phyloP scores from a whole-genome alignment of 2,329 filamentous ascomycete genomes.

The Arthrobotrys sinensis region DNA sequence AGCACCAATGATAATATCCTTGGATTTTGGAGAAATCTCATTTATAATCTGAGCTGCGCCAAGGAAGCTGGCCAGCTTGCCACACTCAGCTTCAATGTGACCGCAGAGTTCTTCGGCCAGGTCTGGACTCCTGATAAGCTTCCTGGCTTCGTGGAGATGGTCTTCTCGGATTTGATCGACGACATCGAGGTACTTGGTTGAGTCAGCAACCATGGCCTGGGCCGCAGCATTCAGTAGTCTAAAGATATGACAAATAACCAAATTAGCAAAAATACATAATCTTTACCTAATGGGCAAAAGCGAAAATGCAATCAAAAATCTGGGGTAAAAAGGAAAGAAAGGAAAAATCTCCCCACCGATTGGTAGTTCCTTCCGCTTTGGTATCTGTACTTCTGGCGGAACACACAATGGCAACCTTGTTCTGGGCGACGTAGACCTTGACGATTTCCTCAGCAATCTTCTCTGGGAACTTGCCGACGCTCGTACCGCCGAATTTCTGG shows the following conservation, averaged over 20 bases:
- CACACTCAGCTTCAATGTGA: constrained; percentile 84
- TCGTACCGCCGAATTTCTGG: constrained; percentile 96
- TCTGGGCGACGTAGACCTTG: constrained; percentile 76
- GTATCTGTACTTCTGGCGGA: constrained; percentile 94
- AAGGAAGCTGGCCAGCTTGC: constrained; percentile 82
- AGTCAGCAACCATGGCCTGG: constrained; percentile 70
- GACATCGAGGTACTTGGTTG: constrained; percentile 70
- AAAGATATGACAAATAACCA: constrained; percentile 47
- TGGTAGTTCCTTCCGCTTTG: constrained; percentile 95
- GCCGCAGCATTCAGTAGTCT: constrained; percentile 71
- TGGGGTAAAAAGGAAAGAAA: neutral
- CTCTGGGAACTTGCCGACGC: constrained; percentile 91
- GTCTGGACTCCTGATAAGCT: constrained; percentile 74
- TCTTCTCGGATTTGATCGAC: constrained; percentile 86
- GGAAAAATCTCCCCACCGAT: constrained; percentile 76
- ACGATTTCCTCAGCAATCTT: constrained; percentile 80
- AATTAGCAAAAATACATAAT: constrained; percentile 20
- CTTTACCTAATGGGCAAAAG: constrained; percentile 29
- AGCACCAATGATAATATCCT: constrained; percentile 91
- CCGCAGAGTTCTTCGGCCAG: constrained; percentile 75
- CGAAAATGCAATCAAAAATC: constrained; percentile 10
- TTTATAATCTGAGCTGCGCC: constrained; percentile 75
- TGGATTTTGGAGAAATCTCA: constrained; percentile 83
- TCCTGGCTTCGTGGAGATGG: constrained; percentile 80
- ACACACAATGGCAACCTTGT: constrained; percentile 91